A percentile compares a stretch with the other conserved stretches of the same genome.
phyloP scores from a whole-genome alignment of 2,329 filamentous ascomycete genomes.

The Phyllosticta citribraziliensis region DNA sequence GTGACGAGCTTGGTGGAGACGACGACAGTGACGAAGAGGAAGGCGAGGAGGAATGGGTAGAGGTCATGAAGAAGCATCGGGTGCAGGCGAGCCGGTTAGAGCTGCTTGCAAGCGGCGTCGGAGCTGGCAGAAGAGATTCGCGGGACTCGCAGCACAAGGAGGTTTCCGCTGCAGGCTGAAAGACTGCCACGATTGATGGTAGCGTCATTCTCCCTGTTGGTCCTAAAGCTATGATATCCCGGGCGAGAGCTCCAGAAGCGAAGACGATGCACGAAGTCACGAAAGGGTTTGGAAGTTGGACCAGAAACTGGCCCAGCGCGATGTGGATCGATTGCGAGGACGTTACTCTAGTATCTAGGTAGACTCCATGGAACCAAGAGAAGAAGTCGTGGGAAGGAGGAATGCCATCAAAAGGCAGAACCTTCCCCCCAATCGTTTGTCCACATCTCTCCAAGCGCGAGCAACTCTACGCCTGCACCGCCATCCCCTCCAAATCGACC shows the following conservation, averaged over 20 bases:
- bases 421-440: not conserved
- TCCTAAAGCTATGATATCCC: not conserved
- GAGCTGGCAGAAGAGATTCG: conserved; percentile 17
- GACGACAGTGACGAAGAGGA: conserved; percentile 33
- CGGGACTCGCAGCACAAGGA: not conserved
- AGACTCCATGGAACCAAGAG: not conserved
- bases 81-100: conserved; percentile 72
- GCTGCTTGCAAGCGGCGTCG: conserved; percentile 35
- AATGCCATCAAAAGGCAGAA: not conserved
- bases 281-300: not conserved
- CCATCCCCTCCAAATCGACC: not conserved
- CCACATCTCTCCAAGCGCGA: too few species aligned
- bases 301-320: not conserved
- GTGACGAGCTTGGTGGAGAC: conserved; percentile 40
- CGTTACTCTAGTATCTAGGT: not conserved
- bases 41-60: conserved; percentile 63
- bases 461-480: not conserved
- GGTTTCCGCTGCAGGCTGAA: not conserved
- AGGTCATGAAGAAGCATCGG: conserved; percentile 79
- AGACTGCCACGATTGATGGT: not conserved
- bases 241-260: not conserved
- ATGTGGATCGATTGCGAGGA: not conserved
- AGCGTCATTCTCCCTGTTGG: not conserved
- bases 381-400: not conserved
- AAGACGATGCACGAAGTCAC: not conserved